These are phyloP conservation scores for Picea glauca DNA, from an alignment of 75 land plant genomes.

Conservation along the genomic window DNA sequence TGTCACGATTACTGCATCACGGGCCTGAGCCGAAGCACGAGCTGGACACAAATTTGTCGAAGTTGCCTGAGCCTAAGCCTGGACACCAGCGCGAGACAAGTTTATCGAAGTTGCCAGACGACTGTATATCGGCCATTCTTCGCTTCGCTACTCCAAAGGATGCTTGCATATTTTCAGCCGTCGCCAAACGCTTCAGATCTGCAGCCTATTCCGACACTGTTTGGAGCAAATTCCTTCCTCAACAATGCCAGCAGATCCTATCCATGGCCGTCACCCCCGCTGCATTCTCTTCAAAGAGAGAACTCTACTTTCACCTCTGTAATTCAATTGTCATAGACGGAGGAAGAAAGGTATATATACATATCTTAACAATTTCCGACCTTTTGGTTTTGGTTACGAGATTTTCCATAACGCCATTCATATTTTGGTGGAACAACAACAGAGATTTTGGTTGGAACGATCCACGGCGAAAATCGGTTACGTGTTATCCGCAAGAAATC, in stretches of 20 bases:
- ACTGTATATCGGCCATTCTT: slow-evolving; percentile 27
- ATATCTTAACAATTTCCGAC: neutral
- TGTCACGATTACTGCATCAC: no score
- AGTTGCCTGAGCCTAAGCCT: no score
- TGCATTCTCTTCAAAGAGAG: slow-evolving; percentile 35
- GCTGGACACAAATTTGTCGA: no score
- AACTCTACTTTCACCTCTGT: slow-evolving; percentile 37
- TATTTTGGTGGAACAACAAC: neutral
- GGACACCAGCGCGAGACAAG: no score
- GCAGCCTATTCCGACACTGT: slow-evolving; percentile 32
- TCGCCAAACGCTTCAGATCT: slow-evolving; percentile 16
- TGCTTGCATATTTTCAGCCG: slow-evolving; percentile 23
- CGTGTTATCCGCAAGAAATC: slow-evolving; percentile 37
- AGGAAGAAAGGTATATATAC: slow-evolving; percentile 11
- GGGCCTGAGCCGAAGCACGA: no score
- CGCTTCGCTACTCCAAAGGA: slow-evolving; percentile 38
- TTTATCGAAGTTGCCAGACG: slow-evolving; percentile 24
- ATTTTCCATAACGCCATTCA: no score
- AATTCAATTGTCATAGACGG: slow-evolving; percentile 25
- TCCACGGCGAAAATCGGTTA: slow-evolving; percentile 29
- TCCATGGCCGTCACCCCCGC: slow-evolving; percentile 19
- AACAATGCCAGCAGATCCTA: slow-evolving; percentile 22
- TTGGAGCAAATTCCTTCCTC: slow-evolving; percentile 50
- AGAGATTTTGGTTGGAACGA: slow-evolving; percentile 34
- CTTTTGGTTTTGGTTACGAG: no score